Percentiles rank a stretch among this genome's conserved stretches.
These are phyloP conservation scores for Rosellinia necatrix DNA, from an alignment of 2,329 filamentous ascomycete species.

Conservation along the genomic window DNA sequence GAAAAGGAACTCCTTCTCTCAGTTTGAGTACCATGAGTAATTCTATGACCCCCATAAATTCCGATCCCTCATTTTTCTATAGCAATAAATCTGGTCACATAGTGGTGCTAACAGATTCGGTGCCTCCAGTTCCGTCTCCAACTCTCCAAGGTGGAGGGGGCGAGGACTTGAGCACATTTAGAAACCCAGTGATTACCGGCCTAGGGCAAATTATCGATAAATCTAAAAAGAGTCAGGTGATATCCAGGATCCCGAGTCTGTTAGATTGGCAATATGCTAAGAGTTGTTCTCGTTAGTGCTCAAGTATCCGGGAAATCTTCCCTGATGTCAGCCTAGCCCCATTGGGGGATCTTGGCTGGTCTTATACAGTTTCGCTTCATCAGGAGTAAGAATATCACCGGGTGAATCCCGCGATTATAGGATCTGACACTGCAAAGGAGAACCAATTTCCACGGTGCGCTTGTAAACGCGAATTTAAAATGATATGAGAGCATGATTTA, in stretches of 20 bases:
- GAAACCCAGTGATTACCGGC: too few relatives aligned
- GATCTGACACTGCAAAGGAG: constrained; percentile 49
- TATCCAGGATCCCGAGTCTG: constrained; percentile 71
- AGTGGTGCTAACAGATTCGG: too few relatives aligned
- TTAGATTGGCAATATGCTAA: constrained; percentile 70
- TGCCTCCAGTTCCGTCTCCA: too few relatives aligned
- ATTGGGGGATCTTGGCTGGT: constrained; percentile 63
- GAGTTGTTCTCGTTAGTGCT: constrained; percentile 79
- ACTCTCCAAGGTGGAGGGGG: too few relatives aligned
- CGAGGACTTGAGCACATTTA: too few relatives aligned
- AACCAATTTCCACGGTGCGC: constrained; percentile 68
- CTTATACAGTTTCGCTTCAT: constrained; percentile 66
- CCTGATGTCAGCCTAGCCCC: constrained; percentile 29
- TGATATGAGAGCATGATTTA: constrained; percentile 57
- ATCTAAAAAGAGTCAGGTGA: constrained; percentile 67
- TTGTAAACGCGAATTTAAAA: constrained; percentile 62
- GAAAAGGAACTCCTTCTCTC: neutral
- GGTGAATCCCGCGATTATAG: constrained; percentile 40
- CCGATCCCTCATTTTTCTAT: neutral
- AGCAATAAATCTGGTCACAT: too few relatives aligned
- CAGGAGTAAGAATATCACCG: constrained; percentile 61
- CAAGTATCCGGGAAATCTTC: constrained; percentile 80
- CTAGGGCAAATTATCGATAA: too few relatives aligned
- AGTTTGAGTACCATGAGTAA: too few relatives aligned
- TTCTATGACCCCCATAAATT: neutral